Percentiles rank a stretch among this genome's conserved stretches.
Evolutionary conservation across 1,284 basidiomycete species (phyloP).

Genomic region (Fomitiporia mediterranea): DNA sequence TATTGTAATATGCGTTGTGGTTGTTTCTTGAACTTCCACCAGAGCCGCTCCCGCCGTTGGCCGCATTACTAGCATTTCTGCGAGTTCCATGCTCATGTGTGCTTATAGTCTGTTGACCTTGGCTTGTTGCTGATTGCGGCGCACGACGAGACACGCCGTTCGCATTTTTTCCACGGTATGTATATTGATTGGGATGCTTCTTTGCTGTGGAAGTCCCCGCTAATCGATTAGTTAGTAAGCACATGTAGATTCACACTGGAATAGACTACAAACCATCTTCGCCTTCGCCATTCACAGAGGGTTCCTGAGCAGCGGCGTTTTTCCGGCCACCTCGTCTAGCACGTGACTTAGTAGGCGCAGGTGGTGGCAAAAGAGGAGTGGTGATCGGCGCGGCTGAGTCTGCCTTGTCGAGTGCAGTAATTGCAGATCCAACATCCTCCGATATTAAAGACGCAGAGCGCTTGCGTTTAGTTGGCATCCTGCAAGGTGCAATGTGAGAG

Average conservation of each 20-base stretch:
- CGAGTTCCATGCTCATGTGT: conserved; percentile 43
- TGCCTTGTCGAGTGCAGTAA: conserved; percentile 2
- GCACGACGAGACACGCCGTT: conserved; percentile 14
- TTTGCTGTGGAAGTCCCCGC: conserved; percentile 7
- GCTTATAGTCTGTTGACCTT: conserved; percentile 20
- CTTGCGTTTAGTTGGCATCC: conserved; percentile 38
- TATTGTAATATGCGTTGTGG: conserved; percentile 48
- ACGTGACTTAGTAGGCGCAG: conserved; percentile 13
- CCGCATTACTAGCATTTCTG: conserved; percentile 34
- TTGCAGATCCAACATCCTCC: conserved; percentile 7
- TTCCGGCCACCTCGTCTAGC: conserved; percentile 28
- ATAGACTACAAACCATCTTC: conserved; percentile 56
- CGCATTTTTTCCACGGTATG: conserved; percentile 43
- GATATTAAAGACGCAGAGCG: conserved; percentile 16
- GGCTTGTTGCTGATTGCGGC: conserved; percentile 12
- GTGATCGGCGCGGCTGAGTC: conserved; percentile 3
- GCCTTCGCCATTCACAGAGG: conserved; percentile 45
- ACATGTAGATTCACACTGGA: not conserved
- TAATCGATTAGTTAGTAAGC: not conserved
- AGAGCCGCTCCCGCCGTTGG: conserved; percentile 5
- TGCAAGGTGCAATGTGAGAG: conserved; percentile 30
- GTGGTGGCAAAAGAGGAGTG: conserved; percentile 15
- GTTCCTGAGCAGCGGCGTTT: conserved; percentile 28
- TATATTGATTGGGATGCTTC: conserved; percentile 54
- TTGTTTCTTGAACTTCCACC: conserved; percentile 8